Conservation (phyloP, 768 basidiomycete genomes). For the Xerocomellus intermedius region DNA sequence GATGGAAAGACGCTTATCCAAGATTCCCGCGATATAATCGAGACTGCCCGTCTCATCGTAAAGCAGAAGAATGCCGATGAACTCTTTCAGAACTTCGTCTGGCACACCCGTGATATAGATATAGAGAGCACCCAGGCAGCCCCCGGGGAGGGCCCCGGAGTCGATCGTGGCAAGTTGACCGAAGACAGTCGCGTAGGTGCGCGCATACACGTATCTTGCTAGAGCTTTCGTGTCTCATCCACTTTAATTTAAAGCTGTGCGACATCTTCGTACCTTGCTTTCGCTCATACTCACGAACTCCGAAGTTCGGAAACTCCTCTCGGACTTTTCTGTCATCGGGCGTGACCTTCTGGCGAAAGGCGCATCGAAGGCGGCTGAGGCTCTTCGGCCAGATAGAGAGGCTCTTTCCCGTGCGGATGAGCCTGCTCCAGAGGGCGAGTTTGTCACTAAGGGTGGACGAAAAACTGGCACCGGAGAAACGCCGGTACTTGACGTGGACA, state of each 20-base stretch:
- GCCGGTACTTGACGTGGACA: slow-evolving; percentile 45
- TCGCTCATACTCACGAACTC: slow-evolving; percentile 90
- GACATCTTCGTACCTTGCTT: slow-evolving; percentile 85
- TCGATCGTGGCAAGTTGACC: slow-evolving; percentile 52
- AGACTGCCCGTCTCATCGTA: slow-evolving; percentile 71
- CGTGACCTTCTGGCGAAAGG: slow-evolving; percentile 80
- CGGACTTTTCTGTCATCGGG: slow-evolving; percentile 74
- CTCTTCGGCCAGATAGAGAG: slow-evolving; percentile 64
- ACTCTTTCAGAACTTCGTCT: slow-evolving; percentile 88
- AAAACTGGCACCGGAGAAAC: slow-evolving; percentile 45
- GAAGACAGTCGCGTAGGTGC: slow-evolving; percentile 64
- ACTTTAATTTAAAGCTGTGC: slow-evolving; percentile 53
- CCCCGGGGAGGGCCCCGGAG: slow-evolving; percentile 41
- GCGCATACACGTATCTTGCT: slow-evolving; percentile 5
- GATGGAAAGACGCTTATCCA: slow-evolving; percentile 76
- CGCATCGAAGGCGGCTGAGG: slow-evolving; percentile 66
- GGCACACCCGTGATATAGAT: slow-evolving; percentile 62
- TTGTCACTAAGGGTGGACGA: slow-evolving; percentile 46
- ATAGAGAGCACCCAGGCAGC: slow-evolving; percentile 40
- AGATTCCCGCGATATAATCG: slow-evolving; percentile 78
- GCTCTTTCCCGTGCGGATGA: slow-evolving; percentile 65
- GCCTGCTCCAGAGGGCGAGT: slow-evolving; percentile 65
- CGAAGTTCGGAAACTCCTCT: slow-evolving; percentile 85
- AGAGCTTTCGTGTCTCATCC: slow-evolving; percentile 4
- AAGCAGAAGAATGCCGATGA: slow-evolving; percentile 86